phyloP scores from a whole-genome alignment of 306 rosid genomes.

The Prunus fruticosa region DNA sequence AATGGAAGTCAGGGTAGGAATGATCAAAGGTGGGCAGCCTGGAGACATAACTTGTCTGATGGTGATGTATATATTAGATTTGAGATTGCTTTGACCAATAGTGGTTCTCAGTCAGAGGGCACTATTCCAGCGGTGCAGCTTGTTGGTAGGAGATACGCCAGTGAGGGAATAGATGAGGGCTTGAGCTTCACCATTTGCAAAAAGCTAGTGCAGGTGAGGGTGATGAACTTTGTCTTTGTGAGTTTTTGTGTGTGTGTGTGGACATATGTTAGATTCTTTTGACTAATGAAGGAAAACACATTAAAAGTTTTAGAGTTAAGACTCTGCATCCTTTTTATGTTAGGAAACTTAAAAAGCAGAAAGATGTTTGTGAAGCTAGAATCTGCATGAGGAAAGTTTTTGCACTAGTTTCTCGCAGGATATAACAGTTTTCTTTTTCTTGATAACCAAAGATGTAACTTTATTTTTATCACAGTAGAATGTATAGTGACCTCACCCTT shows the following conservation, averaged over 20 bases:
- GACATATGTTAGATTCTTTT: too few relatives aligned
- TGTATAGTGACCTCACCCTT: neutral
- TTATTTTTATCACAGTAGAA: neutral
- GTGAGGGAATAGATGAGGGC: constrained; percentile 69
- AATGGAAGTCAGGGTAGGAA: constrained; percentile 86
- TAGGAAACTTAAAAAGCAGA: neutral
- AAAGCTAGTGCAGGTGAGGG: constrained; percentile 87
- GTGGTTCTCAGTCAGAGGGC: constrained; percentile 54
- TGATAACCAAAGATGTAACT: neutral
- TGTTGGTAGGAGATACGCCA: constrained; percentile 46
- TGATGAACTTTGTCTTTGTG: neutral
- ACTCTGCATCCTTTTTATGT: neutral
- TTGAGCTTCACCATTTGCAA: constrained; percentile 91
- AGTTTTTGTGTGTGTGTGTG: neutral
- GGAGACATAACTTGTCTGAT: constrained; percentile 82
- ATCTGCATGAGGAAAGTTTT: neutral
- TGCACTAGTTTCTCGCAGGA: neutral
- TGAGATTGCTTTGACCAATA: constrained; percentile 67
- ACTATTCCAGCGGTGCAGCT: constrained; percentile 34
- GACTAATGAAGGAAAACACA: neutral
- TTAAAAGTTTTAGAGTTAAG: neutral
- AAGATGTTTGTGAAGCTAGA: neutral
- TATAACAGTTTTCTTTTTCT: neutral
- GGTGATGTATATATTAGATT: constrained; percentile 81
- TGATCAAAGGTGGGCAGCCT: constrained; percentile 72